These are phyloP conservation scores for Salinomyces thailandicus DNA, from an alignment of 2,329 filamentous ascomycete genomes.

Conservation along the genomic window DNA sequence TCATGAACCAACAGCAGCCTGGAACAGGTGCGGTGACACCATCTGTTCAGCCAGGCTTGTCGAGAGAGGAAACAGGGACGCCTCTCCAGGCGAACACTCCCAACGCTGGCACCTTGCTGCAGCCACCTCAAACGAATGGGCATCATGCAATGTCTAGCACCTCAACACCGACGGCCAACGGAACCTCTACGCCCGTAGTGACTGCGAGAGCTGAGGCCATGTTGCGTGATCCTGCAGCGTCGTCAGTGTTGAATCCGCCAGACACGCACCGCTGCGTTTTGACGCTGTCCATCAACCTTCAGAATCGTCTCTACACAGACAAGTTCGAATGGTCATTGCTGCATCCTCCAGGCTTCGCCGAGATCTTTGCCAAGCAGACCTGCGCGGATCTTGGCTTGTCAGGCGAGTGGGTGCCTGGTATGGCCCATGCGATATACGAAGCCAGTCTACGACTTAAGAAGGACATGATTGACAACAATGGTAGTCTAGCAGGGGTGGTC, in stretches of 20 bases:
- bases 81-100: constrained; percentile 24
- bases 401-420: constrained; percentile 87
- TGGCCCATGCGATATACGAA: constrained; percentile 96
- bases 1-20: constrained; percentile 18
- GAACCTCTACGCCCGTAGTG: constrained; percentile 41
- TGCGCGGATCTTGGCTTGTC: constrained; percentile 83
- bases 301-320: constrained; percentile 87
- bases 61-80: constrained; percentile 42
- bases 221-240: constrained; percentile 17
- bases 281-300: constrained; percentile 79
- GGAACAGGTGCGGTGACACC: constrained; percentile 21
- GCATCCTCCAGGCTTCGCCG: constrained; percentile 82
- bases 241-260: constrained; percentile 68
- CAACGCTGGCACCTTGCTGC: constrained; percentile 13
- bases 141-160: constrained; percentile 32
- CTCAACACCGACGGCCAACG: constrained; percentile 36
- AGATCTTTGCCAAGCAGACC: constrained; percentile 83
- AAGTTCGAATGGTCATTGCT: constrained; percentile 96
- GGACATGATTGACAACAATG: constrained; percentile 82
- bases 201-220: constrained; percentile 60
- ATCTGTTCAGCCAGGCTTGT: constrained; percentile 30
- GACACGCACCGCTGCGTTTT: constrained; percentile 93
- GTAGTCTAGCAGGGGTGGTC: constrained; percentile 51
- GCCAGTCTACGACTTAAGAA: constrained; percentile 88
- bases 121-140: constrained; percentile 43